A percentile compares a stretch with the other conserved stretches of the same genome.
phyloP scores from a whole-genome alignment of 257 asterid genomes.

The Cordia subcordata region DNA sequence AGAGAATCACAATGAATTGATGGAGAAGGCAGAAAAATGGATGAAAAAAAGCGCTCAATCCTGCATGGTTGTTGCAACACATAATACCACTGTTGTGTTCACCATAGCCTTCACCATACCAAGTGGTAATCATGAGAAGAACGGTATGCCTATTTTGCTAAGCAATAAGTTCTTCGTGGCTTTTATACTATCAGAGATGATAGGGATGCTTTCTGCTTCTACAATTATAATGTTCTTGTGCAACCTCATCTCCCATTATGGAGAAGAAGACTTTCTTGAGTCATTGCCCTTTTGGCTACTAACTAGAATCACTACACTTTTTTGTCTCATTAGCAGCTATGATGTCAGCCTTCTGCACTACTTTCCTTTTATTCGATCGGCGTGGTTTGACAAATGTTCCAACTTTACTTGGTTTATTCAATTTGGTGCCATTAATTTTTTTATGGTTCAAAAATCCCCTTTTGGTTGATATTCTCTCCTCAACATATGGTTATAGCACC shows the following conservation, averaged over 20 bases:
- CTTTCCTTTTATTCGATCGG: background rate
- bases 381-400: background rate
- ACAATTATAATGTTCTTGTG: slow-evolving; percentile 27
- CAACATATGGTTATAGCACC: background rate
- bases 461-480: background rate
- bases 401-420: background rate
- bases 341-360: slow-evolving; percentile 1
- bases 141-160: slow-evolving; percentile 17
- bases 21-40: slow-evolving; percentile 22
- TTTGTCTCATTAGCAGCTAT: background rate
- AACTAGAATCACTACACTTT: background rate
- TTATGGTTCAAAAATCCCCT: background rate
- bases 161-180: slow-evolving; percentile 16
- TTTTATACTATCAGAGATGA: slow-evolving; percentile 27
- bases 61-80: slow-evolving; percentile 32
- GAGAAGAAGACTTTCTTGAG: slow-evolving; percentile 20
- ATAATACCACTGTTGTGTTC: slow-evolving; percentile 31
- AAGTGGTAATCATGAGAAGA: slow-evolving; percentile 20
- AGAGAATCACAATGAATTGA: background rate
- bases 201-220: slow-evolving; percentile 13
- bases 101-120: slow-evolving; percentile 36
- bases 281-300: slow-evolving; percentile 10
- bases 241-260: slow-evolving; percentile 22
- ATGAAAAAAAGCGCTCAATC: slow-evolving; percentile 31
- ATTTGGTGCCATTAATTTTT: background rate